Conservation (phyloP, 176 grass and related monocot species). For the Hsuehochloa calcarea region DNA sequence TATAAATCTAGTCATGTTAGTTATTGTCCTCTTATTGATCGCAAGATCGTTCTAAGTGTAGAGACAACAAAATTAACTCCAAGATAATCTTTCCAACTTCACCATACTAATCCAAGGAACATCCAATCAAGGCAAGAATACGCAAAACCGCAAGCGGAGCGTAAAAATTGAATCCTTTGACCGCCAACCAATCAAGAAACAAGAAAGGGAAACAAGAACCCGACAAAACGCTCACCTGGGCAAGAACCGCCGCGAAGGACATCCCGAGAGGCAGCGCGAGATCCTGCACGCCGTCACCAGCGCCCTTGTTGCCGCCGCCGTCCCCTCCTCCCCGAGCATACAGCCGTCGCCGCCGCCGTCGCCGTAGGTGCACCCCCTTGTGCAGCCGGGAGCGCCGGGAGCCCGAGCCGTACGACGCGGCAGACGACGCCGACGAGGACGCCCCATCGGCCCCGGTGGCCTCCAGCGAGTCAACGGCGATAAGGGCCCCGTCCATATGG, state of each 20-base stretch:
- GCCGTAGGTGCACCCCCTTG: constrained; percentile 40
- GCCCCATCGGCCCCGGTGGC: not conserved
- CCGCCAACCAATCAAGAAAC: not conserved
- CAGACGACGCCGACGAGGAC: constrained; percentile 35
- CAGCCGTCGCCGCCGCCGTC: not conserved
- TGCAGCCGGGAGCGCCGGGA: constrained; percentile 10
- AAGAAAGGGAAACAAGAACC: not conserved
- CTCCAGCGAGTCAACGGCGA: constrained; percentile 24
- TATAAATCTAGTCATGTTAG: not conserved
- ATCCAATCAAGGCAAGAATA: not conserved
- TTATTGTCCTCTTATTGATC: not conserved
- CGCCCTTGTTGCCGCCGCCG: not conserved
- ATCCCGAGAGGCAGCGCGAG: constrained; percentile 65
- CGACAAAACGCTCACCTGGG: constrained; percentile 27
- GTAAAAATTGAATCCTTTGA: constrained; percentile 32
- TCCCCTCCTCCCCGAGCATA: not conserved
- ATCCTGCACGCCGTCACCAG: constrained; percentile 34
- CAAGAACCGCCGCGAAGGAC: constrained; percentile 76
- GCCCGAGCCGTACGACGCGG: not conserved
- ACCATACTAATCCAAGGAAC: not conserved
- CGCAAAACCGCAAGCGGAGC: not conserved
- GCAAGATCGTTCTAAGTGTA: not conserved
- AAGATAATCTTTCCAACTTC: not conserved
- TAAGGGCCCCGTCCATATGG: constrained; percentile 35
- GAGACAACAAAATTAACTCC: not conserved